Base-by-base conservation (phyloP, 2,329 filamentous ascomycete genomes). In the Aspergillus fumigatiaffinis region DNA sequence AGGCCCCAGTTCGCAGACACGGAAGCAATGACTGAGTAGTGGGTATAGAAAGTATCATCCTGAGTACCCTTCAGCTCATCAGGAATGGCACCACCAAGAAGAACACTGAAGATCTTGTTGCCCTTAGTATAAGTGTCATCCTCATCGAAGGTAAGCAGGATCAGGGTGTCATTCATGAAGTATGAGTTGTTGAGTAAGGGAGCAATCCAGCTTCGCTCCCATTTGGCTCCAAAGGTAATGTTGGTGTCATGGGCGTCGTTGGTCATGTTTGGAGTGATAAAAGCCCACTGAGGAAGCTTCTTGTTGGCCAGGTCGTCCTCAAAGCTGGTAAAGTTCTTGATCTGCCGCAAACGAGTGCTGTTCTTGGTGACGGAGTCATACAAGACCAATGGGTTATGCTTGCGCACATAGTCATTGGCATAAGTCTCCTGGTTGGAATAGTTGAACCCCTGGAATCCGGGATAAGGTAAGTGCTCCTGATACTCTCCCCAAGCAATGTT, bases 141-240 rank as follows among this genome's bases (percentile, higher is more conserved):
- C 77, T 94, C 91, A 63, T 95, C 91, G 67, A 91, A 94, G n/a
- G 86, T 92, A 60, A 94, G 73, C 5, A 93, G 77, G n/a, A 94
- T 82, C 1, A 93, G 81, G 0, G 90, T 93, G 67, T 89, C 85
- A 42, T 89, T 77, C 83, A 88, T 90, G 75, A 94, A 93, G 63
- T 87, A 82, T 50, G 79, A 75, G 76, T 94, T 81, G 29, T 81
- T 72, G 7, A 94, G 79, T 10, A 94, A 84, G 0, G 88, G 87
- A 56, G 84, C 81, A 2, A 94, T 75, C 76, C 92, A 92, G 46
- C 69, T 76, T 44, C 85, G 82, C 20, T 85, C 83, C 89, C 89
- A 94, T 20, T 74, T 67, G 2, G 87, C 89, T 4, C 88, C 88
- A 26, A 84, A 81, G 3, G 84, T 88, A 51, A 93, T 82, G 51